Evolutionary conservation across 179 eudicot genomes (phyloP), one percentile per base, ranked within the genome.

Genomic region (Silene vulgaris): DNA sequence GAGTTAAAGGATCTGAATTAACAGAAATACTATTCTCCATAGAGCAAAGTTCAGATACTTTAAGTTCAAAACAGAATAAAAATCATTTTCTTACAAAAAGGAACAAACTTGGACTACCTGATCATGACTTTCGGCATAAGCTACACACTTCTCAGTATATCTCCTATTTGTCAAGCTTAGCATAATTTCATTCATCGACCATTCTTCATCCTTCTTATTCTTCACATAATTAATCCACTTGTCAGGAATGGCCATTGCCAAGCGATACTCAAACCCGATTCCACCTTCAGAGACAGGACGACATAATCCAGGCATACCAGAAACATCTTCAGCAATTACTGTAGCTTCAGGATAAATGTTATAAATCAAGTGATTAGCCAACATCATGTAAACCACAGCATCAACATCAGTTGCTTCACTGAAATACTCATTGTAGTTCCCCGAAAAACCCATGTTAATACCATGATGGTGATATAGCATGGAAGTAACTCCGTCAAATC

Each of bases 51-150:
- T 17, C 13, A 29, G 3, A 26, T 63, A 67, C 26, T 37, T 17
- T 37, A 35, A 3, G 52, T 56, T 19, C 8, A 61, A 23, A 59
- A 5, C 21, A 28, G n/a, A 7, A 57, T 37, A 14, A 14, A n/a
- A 37, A 72, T 40, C 11, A 35, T 29, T 61, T 65, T 64, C 35
- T n/a, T 28, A 43, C 69, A 74, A 69, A 45, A 73, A 73, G 16
- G 63, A 45, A 77, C 75, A 19, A 74, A 23, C 19, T 63, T 45
- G 64, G 78, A 93, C 59, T 52, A 52, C 98, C 95, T 96, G 99
- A 80, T 96, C 99, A 82, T 93, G 99, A 82, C 98, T 90, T 87
- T 96, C 99, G 26, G 99, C 99, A 84, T 96, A 96, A 72, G 99
- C 92, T 73, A 96, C 75, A 84, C 98, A 93, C 80, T 91, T 93